These are phyloP conservation scores for Ogataea parapolymorpha DNA, from an alignment of 805 yeast species.

Conservation along the genomic window DNA sequence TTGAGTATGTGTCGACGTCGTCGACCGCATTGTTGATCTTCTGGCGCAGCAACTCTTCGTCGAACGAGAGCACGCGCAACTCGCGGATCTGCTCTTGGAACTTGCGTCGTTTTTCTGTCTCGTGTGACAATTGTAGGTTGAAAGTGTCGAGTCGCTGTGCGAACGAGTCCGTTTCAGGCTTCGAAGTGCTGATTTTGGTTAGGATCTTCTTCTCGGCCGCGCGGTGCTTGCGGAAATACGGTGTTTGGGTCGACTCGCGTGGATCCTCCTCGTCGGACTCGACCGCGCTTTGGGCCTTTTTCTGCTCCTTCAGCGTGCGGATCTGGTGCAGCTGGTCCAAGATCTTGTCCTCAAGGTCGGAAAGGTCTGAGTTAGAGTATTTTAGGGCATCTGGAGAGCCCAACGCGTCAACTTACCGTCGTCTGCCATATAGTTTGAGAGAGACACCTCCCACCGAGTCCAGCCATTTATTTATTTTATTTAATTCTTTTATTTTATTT, in stretches of 20 bases:
- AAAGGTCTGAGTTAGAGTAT: slow-evolving; percentile 18
- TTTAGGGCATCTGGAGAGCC: background rate
- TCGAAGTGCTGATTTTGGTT: background rate
- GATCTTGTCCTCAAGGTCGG: slow-evolving; percentile 25
- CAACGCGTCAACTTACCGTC: slow-evolving; percentile 8
- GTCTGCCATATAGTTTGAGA: slow-evolving; percentile 1
- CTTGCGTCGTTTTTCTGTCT: slow-evolving; percentile 21
- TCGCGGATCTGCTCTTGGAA: slow-evolving; percentile 28
- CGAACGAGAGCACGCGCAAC: slow-evolving; percentile 41
- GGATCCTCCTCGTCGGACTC: slow-evolving; percentile 31
- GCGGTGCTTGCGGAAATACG: slow-evolving; percentile 16
- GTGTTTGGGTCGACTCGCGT: slow-evolving; percentile 16
- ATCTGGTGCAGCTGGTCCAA: slow-evolving; percentile 21
- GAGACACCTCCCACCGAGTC: slow-evolving; percentile 9
- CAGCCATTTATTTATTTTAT: slow-evolving; percentile 4
- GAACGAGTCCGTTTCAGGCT: slow-evolving; percentile 4
- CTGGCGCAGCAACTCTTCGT: slow-evolving; percentile 22
- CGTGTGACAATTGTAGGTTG: slow-evolving; percentile 13
- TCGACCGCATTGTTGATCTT: slow-evolving; percentile 31
- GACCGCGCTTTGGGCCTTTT: slow-evolving; percentile 16
- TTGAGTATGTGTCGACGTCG: slow-evolving; percentile 47
- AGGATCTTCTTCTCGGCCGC: slow-evolving; percentile 8
- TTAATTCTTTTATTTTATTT: background rate
- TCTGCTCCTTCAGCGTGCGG: slow-evolving; percentile 19
- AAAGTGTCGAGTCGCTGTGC: slow-evolving; percentile 12